These are phyloP conservation scores for Trichoderma virens DNA, from an alignment of 495 filamentous ascomycete genomes.

Conservation along the genomic window DNA sequence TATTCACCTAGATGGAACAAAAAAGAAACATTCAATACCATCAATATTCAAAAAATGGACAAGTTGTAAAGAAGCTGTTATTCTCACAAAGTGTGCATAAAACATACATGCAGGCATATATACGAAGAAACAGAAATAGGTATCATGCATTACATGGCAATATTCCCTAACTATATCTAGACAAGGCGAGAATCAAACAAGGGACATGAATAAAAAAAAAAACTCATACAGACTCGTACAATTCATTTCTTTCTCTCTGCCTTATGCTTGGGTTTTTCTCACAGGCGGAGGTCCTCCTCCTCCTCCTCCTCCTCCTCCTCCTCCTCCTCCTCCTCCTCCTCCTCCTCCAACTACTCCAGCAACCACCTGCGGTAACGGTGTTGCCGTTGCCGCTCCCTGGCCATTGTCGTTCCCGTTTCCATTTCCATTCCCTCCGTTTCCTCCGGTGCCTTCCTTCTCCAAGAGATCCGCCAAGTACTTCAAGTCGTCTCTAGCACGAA, in stretches of 20 bases:
- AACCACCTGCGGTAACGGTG: background rate
- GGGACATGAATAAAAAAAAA: background rate
- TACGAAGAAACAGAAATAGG: background rate
- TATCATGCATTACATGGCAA: conserved; percentile 7
- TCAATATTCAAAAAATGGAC: too few relatives aligned
- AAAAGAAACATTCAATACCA: too few relatives aligned
- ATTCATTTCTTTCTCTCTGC: background rate
- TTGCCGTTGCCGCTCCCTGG: conserved; percentile 11
- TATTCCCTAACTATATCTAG: background rate
- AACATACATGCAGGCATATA: background rate
- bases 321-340: background rate
- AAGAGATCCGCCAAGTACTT: conserved; percentile 39
- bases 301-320: background rate
- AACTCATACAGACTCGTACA: background rate
- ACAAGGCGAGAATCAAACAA: background rate
- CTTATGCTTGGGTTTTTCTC: background rate
- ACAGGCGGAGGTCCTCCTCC: background rate
- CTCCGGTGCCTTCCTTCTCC: conserved; percentile 30
- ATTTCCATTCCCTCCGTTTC: background rate
- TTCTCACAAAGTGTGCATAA: background rate
- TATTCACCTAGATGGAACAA: background rate
- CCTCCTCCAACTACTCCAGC: background rate
- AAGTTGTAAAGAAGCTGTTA: background rate
- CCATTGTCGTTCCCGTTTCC: background rate
- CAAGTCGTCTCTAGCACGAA: conserved; percentile 37